These are phyloP conservation scores for Saccharomycopsis olivae DNA, from an alignment of 805 yeast genomes.

Conservation along the genomic window DNA sequence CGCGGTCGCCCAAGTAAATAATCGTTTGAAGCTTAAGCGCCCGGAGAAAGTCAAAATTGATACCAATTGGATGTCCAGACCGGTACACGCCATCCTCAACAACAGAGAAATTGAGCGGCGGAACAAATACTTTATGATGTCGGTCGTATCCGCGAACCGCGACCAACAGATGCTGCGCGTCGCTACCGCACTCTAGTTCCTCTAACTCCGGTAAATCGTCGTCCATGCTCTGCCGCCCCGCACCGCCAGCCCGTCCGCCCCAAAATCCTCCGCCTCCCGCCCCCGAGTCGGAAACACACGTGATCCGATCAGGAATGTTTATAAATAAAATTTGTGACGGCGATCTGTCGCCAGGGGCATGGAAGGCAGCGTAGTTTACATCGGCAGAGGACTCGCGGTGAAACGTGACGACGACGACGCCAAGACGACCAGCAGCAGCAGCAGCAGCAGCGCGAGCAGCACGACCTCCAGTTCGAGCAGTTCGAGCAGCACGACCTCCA, in stretches of 20 bases:
- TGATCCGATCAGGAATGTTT: background rate
- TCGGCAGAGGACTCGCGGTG: background rate
- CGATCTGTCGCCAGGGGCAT: background rate
- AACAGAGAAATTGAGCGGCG: conserved; percentile 84
- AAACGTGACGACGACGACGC: too few relatives aligned
- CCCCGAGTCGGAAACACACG: too few relatives aligned
- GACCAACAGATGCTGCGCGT: background rate
- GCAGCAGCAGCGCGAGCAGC: too few relatives aligned
- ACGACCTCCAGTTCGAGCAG: conserved; percentile 2
- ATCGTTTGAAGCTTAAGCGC: conserved; percentile 67
- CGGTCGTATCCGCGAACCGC: background rate
- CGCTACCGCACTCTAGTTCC: background rate
- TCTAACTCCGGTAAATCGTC: background rate
- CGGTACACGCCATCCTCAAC: conserved; percentile 84
- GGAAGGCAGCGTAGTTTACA: too few relatives aligned
- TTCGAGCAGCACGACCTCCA: background rate
- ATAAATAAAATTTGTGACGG: too few relatives aligned
- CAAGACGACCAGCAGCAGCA: too few relatives aligned
- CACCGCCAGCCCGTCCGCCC: too few relatives aligned
- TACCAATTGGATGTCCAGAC: conserved; percentile 88
- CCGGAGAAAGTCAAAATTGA: conserved; percentile 69
- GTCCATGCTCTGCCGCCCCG: too few relatives aligned
- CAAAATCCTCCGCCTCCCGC: too few relatives aligned
- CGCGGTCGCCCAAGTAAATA: conserved; percentile 74
- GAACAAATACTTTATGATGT: conserved; percentile 38